Evolutionary conservation across 192 early-diverging fungal genomes (phyloP).

Genomic region (Phlyctochytrium arcticum): DNA sequence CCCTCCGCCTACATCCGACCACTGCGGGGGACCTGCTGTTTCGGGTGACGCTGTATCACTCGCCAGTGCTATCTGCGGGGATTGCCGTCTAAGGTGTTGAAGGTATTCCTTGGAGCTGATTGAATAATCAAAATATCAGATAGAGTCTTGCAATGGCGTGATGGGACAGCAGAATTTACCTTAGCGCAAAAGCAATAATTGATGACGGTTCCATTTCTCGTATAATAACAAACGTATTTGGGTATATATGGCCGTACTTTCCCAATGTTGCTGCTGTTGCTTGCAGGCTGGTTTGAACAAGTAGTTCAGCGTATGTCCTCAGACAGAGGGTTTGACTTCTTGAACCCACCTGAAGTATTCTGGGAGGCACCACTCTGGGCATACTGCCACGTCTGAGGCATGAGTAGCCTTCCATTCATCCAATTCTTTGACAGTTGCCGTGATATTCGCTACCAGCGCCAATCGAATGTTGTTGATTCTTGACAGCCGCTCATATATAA

Average conservation of each 20-base stretch:
- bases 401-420: conserved; percentile 49
- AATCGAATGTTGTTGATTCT: conserved; percentile 51
- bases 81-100: not conserved
- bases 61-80: not conserved
- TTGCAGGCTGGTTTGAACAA: too few relatives aligned
- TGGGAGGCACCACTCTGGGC: conserved; percentile 47
- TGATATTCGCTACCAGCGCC: conserved; percentile 14
- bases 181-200: conserved; percentile 45
- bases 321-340: not conserved
- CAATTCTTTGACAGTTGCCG: conserved; percentile 32
- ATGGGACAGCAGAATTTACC: not conserved
- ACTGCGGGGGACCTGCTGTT: too few relatives aligned
- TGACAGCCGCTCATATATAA: conserved; percentile 24
- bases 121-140: not conserved
- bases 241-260: conserved; percentile 18
- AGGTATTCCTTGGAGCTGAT: conserved; percentile 44
- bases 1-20: conserved; percentile 11
- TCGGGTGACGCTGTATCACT: not conserved
- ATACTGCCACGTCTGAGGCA: conserved; percentile 10
- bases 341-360: conserved; percentile 47
- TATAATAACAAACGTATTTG: conserved; percentile 36
- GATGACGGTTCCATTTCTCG: conserved; percentile 48
- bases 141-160: not conserved
- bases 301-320: too few relatives aligned
- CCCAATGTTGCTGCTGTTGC: not conserved